These are phyloP conservation scores for Leccinellum albellum DNA, from an alignment of 768 basidiomycete species.

Conservation along the genomic window DNA sequence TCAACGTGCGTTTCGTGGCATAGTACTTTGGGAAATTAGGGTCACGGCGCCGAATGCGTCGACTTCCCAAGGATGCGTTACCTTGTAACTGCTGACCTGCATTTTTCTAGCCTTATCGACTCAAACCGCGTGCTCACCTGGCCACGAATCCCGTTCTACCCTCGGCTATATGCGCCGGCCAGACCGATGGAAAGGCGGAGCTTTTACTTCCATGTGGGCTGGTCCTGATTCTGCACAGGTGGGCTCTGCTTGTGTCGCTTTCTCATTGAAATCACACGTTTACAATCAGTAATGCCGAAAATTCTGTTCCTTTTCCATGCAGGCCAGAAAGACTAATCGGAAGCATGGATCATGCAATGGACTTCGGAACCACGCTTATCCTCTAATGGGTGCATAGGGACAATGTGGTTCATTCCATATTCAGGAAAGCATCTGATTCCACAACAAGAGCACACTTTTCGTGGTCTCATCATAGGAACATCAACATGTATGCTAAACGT, in stretches of 20 bases:
- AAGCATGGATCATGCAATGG: neutral
- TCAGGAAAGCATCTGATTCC: neutral
- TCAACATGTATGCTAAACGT: neutral
- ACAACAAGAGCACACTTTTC: neutral
- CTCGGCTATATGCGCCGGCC: neutral
- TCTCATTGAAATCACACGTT: neutral
- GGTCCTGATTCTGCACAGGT: neutral
- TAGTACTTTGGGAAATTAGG: neutral
- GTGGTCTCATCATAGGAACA: neutral
- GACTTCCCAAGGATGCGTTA: neutral
- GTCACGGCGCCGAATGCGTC: neutral
- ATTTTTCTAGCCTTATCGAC: neutral
- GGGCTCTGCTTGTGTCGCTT: neutral
- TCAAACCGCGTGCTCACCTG: neutral
- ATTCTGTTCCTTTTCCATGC: neutral
- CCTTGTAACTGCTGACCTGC: neutral
- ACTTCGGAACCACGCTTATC: neutral
- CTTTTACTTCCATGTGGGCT: constrained; percentile 6
- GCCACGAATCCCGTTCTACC: neutral
- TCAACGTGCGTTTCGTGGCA: neutral
- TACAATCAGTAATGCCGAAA: neutral
- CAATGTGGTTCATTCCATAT: neutral
- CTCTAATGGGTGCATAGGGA: neutral
- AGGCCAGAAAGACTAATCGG: neutral
- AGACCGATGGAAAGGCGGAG: neutral